A percentile compares a stretch with the other conserved stretches of the same genome.
Conservation (phyloP, 169 alveolate genomes). For the Plasmodium vinckei region DNA sequence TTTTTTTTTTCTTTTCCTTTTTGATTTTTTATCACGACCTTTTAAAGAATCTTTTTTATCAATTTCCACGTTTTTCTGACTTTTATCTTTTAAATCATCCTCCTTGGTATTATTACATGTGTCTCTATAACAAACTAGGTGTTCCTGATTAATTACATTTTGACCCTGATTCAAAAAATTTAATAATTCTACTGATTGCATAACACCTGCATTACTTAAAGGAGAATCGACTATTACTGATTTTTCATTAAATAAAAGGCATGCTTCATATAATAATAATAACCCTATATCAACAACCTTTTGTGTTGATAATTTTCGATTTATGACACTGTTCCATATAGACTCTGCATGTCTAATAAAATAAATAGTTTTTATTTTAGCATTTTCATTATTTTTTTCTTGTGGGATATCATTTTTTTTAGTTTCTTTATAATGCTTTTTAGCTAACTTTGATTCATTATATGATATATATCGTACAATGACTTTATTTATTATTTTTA, state of each 20-base stretch:
- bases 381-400: conserved; percentile 2
- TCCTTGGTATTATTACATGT: too few species aligned
- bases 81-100: too few species aligned
- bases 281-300: conserved; percentile 9
- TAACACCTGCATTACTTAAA: conserved; percentile 39
- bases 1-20: too few species aligned
- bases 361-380: conserved; percentile 52
- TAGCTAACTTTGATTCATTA: neutral
- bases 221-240: conserved; percentile 56
- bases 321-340: conserved; percentile 51
- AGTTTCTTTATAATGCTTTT: neutral
- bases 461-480: neutral
- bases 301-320: conserved; percentile 3
- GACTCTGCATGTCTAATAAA: conserved; percentile 71
- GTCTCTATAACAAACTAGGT: too few species aligned
- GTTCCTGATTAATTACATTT: neutral
- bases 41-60: too few species aligned
- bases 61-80: too few species aligned
- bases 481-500: neutral
- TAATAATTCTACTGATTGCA: conserved; percentile 53
- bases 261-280: conserved; percentile 24
- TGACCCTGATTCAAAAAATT: conserved; percentile 49
- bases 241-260: conserved; percentile 40
- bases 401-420: neutral
- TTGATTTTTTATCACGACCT: too few species aligned